These are phyloP conservation scores for Fusarium sp. DNA, from an alignment of 2,329 filamentous ascomycete genomes.

Conservation along the genomic window DNA sequence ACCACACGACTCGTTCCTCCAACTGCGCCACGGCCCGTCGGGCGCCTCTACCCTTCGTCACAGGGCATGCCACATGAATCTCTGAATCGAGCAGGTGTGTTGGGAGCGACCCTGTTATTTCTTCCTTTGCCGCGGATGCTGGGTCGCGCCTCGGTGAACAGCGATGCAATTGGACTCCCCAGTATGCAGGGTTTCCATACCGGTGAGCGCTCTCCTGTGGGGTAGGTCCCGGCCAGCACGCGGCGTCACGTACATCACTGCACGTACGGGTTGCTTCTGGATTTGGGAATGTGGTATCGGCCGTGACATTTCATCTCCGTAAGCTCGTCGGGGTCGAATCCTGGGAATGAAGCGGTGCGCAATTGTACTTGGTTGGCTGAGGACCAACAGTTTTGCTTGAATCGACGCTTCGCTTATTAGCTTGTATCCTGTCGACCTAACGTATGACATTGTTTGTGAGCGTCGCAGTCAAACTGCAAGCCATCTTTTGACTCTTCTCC, in stretches of 20 bases:
- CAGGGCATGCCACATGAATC: slow-evolving; percentile 8
- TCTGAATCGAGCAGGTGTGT: slow-evolving; percentile 32
- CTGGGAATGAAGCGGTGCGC: no score
- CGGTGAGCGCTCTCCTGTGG: slow-evolving; percentile 35
- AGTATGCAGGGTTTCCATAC: slow-evolving; percentile 32
- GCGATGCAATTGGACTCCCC: slow-evolving; percentile 32
- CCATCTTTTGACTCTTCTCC: not conserved
- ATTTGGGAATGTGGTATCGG: slow-evolving; percentile 9
- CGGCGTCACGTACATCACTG: slow-evolving; percentile 16
- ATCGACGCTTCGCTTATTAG: not conserved
- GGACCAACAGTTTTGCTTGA: not conserved
- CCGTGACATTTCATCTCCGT: slow-evolving; percentile 24
- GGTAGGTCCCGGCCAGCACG: slow-evolving; percentile 10
- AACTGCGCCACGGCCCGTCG: slow-evolving; percentile 21
- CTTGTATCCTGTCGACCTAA: not conserved
- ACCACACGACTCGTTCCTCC: slow-evolving; percentile 3
- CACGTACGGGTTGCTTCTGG: slow-evolving; percentile 5
- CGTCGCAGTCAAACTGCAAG: not conserved
- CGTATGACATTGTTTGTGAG: not conserved
- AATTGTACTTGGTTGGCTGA: not conserved
- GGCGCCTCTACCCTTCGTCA: not conserved
- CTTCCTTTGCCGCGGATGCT: slow-evolving; percentile 1
- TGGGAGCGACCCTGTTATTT: slow-evolving; percentile 20
- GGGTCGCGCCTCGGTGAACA: not conserved
- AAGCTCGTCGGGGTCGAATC: not conserved